Percentiles rank a stretch among this genome's conserved stretches.
Conservation (phyloP, 306 rosid species). For the Corylus americana region DNA sequence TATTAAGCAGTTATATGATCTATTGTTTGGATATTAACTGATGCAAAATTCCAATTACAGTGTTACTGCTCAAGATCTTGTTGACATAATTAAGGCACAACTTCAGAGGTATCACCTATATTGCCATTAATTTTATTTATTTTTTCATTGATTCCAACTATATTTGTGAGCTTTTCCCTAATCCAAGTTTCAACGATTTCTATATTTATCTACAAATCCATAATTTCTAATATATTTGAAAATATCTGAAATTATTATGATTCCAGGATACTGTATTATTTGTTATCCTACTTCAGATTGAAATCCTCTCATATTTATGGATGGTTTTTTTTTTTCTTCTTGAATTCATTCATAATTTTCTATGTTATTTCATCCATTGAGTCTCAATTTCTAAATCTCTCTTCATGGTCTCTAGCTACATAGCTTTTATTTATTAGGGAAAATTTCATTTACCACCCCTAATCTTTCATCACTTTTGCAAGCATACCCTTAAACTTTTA, state of each 20-base stretch:
- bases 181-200: not conserved
- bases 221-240: not conserved
- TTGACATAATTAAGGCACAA: conserved; percentile 95
- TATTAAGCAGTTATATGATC: conserved; percentile 7
- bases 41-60: conserved; percentile 46
- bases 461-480: too few species aligned
- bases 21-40: conserved; percentile 26
- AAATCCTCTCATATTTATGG: not conserved
- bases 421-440: too few species aligned
- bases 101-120: conserved; percentile 67
- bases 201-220: not conserved
- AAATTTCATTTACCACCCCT: too few species aligned
- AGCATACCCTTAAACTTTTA: too few species aligned
- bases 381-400: not conserved
- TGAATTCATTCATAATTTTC: not conserved
- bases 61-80: conserved; percentile 94
- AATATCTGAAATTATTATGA: not conserved
- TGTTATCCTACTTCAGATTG: not conserved
- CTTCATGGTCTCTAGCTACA: not conserved
- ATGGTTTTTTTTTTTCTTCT: not conserved
- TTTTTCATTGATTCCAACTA: not conserved
- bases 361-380: not conserved
- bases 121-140: not conserved
- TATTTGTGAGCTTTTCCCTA: not conserved
- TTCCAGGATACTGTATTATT: too few species aligned